These are phyloP conservation scores for Phytophthora cajani DNA, from an alignment of 352 stramenopile genomes.

Conservation along the genomic window DNA sequence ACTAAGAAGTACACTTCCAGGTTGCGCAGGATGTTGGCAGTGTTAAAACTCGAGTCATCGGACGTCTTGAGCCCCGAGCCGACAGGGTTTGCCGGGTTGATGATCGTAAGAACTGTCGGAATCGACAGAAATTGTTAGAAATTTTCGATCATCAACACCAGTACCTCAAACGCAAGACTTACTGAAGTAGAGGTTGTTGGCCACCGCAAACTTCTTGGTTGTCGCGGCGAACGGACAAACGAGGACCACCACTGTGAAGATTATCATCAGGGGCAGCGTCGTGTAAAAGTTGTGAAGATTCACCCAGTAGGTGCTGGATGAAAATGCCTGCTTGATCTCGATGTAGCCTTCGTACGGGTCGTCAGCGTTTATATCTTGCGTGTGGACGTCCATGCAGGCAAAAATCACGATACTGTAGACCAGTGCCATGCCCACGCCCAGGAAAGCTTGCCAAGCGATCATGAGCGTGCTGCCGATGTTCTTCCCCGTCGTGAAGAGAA, in stretches of 20 bases:
- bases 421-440: constrained; percentile 73
- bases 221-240: constrained; percentile 69
- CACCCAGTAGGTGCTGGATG: constrained; percentile 63
- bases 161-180: constrained; percentile 10
- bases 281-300: constrained; percentile 75
- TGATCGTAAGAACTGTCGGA: constrained; percentile 69
- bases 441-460: constrained; percentile 75
- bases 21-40: constrained; percentile 68
- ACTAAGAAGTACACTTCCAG: constrained; percentile 76
- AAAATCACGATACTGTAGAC: constrained; percentile 83
- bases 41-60: constrained; percentile 55
- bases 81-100: constrained; percentile 66
- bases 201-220: constrained; percentile 83
- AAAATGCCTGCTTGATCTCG: constrained; percentile 68
- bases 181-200: constrained; percentile 84
- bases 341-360: constrained; percentile 51
- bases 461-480: constrained; percentile 77
- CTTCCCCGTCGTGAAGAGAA: constrained; percentile 75
- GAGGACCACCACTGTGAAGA: constrained; percentile 71
- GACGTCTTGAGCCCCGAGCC: constrained; percentile 55
- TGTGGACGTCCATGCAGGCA: constrained; percentile 48
- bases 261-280: constrained; percentile 72
- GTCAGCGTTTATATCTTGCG: constrained; percentile 38
- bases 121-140: constrained; percentile 1
- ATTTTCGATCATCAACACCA: neutral